Evolutionary conservation across 192 early-diverging fungal species (phyloP).

Genomic region (Linnemannia hyalina): DNA sequence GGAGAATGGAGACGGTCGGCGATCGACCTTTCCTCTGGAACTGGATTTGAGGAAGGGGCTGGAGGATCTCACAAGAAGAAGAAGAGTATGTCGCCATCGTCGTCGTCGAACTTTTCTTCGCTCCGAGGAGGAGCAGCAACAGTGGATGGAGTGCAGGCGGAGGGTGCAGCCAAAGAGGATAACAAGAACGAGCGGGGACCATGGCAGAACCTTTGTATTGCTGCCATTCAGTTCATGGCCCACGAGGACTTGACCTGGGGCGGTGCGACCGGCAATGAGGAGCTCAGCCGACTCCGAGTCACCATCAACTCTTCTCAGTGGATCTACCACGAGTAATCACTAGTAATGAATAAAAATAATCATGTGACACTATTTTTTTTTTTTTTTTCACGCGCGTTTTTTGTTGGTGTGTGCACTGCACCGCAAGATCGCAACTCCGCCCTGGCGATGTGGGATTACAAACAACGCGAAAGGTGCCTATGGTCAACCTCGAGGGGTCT

Average conservation of each 20-base stretch:
- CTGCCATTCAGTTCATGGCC: slow-evolving; percentile 45
- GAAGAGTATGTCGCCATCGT: not conserved
- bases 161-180: not conserved
- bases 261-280: slow-evolving; percentile 36
- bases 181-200: slow-evolving; percentile 22
- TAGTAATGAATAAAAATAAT: not conserved
- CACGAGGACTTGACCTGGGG: slow-evolving; percentile 48
- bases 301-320: slow-evolving; percentile 34
- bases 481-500: too few relatives aligned
- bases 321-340: slow-evolving; percentile 37
- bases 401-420: not conserved
- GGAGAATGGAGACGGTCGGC: slow-evolving; percentile 35
- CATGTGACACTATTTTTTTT: not conserved
- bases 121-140: not conserved
- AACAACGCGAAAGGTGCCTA: too few relatives aligned
- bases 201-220: slow-evolving; percentile 46
- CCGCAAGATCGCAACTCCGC: not conserved
- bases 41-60: not conserved
- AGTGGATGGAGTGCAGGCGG: not conserved
- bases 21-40: slow-evolving; percentile 14
- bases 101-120: not conserved
- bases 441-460: too few relatives aligned
- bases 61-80: not conserved
- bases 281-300: slow-evolving; percentile 41
- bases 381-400: not conserved